phyloP scores from a whole-genome alignment of 75 land plant genomes.

The Selaginella tamariscina region DNA sequence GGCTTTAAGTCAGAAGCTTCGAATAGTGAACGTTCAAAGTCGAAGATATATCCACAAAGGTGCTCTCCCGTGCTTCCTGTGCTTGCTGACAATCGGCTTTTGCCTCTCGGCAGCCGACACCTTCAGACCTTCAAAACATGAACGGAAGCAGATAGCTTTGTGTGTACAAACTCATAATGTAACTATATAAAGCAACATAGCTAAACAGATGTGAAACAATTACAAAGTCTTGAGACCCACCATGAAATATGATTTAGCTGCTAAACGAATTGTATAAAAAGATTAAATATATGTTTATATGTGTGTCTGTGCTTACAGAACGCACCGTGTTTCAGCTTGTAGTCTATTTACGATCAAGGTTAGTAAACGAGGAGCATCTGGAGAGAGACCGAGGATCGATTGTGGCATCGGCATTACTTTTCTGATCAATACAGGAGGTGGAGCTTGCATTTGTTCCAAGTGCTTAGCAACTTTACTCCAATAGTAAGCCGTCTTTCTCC shows the following conservation, averaged over 20 bases:
- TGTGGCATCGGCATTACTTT: background rate
- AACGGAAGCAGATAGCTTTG: too few species aligned
- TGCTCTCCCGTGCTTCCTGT: background rate
- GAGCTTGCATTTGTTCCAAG: slow-evolving; percentile 14
- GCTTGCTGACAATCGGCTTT: background rate
- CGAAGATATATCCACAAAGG: background rate
- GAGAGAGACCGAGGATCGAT: too few species aligned
- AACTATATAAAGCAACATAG: too few species aligned
- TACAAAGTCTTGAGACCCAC: background rate
- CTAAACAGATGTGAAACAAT: background rate
- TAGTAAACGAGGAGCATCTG: background rate
- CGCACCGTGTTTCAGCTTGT: background rate
- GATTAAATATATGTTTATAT: too few species aligned
- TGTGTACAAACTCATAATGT: too few species aligned
- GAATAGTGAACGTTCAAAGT: background rate
- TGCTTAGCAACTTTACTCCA: slow-evolving; percentile 21
- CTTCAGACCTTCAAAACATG: background rate
- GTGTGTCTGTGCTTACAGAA: too few species aligned
- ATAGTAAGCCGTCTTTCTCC: slow-evolving; percentile 17
- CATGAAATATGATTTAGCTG: background rate
- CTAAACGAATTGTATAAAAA: too few species aligned
- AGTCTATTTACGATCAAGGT: background rate
- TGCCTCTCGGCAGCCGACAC: background rate
- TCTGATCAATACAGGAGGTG: background rate
- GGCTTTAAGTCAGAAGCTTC: too few species aligned